Base-by-base conservation (phyloP, 495 filamentous ascomycete species). In the Podospora appendiculata region DNA sequence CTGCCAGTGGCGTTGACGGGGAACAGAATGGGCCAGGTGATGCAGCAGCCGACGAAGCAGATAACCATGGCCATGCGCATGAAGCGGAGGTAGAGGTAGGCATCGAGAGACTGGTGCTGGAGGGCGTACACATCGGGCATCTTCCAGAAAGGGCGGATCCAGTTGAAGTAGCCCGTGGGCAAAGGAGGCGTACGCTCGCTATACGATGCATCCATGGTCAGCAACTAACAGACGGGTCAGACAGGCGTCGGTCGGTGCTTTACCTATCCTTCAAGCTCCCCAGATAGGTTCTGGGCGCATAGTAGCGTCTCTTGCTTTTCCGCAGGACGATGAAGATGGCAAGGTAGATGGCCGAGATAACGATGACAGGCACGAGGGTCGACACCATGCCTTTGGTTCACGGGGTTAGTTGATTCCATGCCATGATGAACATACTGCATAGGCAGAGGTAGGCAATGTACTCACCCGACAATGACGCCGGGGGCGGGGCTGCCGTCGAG, bases 261-360 rank as follows among this genome's bases (percentile, higher is more conserved):
- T 69, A 86, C 83, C 77, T 76, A 41, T 86, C 71, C 39, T 78
- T 78, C 57, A 95, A 64, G 52, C 76, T 84, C 32, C 89, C 86
- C 36, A 98, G 70, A 66, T 92, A 95, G 18, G 89, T 91, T 69
- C 92, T 79, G 3, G 93, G 93, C 46, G 87, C 84, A 74, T 98
- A 98, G 68, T 80, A 85, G 43, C 91, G 81, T 51, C 76, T 79
- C 46, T 92, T 75, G 43, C 73, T 85, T 54, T 71, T 76, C 32
- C 93, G 83, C 51, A 98, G 71, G 51, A 93, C 64, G 47, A 95
- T 67, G 77, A 96, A 98, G 45, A 88, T 58, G 19, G 72, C 35
- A 33, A 89, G 50, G 69, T 90, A 89, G 53, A 81, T 69, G 36
- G 58, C 66, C 8, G 88, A 83, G 58, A 85, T 62, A n/a, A 87